phyloP scores from a whole-genome alignment of 768 basidiomycete genomes.

The Tylopilus plumbeoviolaceoides region DNA sequence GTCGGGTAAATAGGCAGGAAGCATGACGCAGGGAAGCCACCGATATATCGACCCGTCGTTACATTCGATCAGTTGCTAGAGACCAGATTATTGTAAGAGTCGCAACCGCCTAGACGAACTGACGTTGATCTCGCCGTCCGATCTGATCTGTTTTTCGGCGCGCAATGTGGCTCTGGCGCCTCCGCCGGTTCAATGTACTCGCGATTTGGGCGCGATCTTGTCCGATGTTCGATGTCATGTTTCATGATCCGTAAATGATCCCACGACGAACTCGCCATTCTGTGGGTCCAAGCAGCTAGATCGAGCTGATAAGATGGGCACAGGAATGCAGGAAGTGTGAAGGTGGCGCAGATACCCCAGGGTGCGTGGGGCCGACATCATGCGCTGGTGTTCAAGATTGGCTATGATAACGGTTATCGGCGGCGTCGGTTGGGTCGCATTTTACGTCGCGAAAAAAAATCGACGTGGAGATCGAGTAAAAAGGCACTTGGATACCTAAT shows the following conservation, averaged over 20 bases:
- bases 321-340: constrained; percentile 10
- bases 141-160: constrained; percentile 2
- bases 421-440: constrained; percentile 2
- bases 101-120: not conserved
- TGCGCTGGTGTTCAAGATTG: not conserved
- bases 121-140: constrained; percentile 3
- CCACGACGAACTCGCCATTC: not conserved
- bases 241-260: constrained; percentile 7
- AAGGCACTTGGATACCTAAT: not conserved
- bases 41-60: not conserved
- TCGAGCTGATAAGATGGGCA: not conserved
- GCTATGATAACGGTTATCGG: constrained; percentile 14
- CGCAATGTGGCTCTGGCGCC: not conserved
- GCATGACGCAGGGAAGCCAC: not conserved
- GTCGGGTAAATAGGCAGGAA: not conserved
- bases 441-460: constrained; percentile 2
- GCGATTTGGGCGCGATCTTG: not conserved
- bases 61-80: not conserved
- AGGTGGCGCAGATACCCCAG: constrained; percentile 17
- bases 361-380: constrained; percentile 2
- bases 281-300: constrained; percentile 20
- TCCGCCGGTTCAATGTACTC: not conserved
- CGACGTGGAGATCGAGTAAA: not conserved
- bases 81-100: not conserved
- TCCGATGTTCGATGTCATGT: not conserved